A percentile compares a stretch with the other conserved stretches of the same genome.
Conservation (phyloP, 2,329 filamentous ascomycete genomes). For the Bipolaris victoriae region DNA sequence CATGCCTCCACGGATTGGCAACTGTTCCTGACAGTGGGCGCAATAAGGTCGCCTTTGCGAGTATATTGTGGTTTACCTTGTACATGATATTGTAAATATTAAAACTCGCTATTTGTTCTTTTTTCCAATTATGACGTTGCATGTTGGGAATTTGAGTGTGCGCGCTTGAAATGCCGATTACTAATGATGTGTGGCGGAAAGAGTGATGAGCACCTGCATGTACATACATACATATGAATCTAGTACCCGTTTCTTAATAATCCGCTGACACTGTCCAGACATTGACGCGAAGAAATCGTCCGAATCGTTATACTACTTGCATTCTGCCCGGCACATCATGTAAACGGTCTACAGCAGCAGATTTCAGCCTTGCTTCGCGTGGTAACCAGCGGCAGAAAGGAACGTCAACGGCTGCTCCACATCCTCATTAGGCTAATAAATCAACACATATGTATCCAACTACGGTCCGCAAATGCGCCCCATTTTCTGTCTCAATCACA, state of each 20-base stretch:
- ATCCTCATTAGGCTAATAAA: constrained; percentile 45
- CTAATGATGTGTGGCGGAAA: constrained; percentile 3
- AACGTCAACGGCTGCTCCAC: constrained; percentile 12
- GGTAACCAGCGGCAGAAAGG: constrained; percentile 18
- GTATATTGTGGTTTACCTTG: not conserved
- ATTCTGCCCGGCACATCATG: constrained; percentile 18
- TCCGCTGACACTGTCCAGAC: constrained; percentile 3
- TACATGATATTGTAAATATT: constrained; percentile 13
- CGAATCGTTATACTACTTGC: constrained; percentile 21
- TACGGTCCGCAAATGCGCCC: constrained; percentile 5
- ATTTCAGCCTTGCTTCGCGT: constrained; percentile 16
- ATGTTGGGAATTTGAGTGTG: constrained; percentile 6
- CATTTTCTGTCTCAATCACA: not conserved
- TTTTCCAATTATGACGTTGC: not conserved
- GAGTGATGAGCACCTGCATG: not conserved
- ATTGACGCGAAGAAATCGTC: not conserved
- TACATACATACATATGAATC: not conserved
- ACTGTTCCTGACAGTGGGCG: not conserved
- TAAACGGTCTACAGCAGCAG: constrained; percentile 10
- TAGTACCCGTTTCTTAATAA: not conserved
- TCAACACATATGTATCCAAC: constrained; percentile 11
- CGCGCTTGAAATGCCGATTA: constrained; percentile 12
- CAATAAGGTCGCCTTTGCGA: not conserved
- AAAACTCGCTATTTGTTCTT: constrained; percentile 11
- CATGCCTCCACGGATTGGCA: constrained; percentile 10